These are phyloP conservation scores for Paramecium biaurelia DNA, from an alignment of 73 alveolate species.

Conservation along the genomic window DNA sequence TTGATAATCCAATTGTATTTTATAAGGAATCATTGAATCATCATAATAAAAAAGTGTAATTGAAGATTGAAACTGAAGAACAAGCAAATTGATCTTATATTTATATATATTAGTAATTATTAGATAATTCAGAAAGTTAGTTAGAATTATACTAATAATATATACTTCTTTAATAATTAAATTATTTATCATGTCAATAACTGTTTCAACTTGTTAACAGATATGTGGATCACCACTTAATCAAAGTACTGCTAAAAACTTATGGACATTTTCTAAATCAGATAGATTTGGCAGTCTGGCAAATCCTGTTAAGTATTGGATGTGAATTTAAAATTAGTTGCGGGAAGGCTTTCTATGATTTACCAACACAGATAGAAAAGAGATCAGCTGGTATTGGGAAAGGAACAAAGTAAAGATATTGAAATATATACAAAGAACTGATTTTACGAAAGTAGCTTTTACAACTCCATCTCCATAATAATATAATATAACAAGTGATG, in stretches of 20 bases:
- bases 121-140: neutral
- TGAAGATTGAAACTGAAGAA: neutral
- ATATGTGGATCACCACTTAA: slow-evolving; percentile 8
- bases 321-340: neutral
- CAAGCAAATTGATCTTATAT: neutral
- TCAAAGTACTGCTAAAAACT: neutral
- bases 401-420: slow-evolving; percentile 22
- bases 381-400: slow-evolving; percentile 47
- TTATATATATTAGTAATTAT: too few species aligned
- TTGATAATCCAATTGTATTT: neutral
- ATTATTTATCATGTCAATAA: slow-evolving; percentile 27
- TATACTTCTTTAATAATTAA: neutral
- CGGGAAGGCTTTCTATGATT: slow-evolving; percentile 12
- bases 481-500: slow-evolving; percentile 1
- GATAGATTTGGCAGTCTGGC: slow-evolving; percentile 26
- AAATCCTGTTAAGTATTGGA: slow-evolving; percentile 26
- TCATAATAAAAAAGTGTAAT: neutral
- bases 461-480: slow-evolving; percentile 41
- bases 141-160: neutral
- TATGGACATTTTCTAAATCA: slow-evolving; percentile 50
- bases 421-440: neutral
- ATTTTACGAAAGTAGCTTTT: neutral
- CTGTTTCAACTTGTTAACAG: slow-evolving; percentile 51
- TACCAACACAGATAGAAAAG: slow-evolving; percentile 17
- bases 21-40: neutral